Evolutionary conservation across 805 yeast genomes (phyloP).

Genomic region (Candida krabiensis): DNA sequence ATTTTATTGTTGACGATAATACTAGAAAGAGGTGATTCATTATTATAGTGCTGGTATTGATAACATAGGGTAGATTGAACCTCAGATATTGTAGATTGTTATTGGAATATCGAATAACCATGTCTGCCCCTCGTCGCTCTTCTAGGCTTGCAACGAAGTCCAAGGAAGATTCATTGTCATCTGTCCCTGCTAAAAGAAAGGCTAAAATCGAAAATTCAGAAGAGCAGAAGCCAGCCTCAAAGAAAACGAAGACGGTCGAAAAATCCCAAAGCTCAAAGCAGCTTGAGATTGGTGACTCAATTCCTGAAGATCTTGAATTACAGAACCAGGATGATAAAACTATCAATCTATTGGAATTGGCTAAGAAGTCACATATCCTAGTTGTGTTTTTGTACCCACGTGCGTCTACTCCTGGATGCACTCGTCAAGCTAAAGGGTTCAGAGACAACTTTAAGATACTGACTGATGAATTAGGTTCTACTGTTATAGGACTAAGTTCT

Average conservation of each 20-base stretch:
- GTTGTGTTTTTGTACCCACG: constrained; percentile 79
- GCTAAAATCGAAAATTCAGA: constrained; percentile 2
- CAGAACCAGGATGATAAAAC: constrained; percentile 54
- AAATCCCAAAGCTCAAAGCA: constrained; percentile 1
- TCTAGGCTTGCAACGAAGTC: constrained; percentile 13
- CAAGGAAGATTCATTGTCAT: constrained; percentile 1
- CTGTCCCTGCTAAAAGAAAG: constrained; percentile 1
- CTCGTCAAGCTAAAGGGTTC: constrained; percentile 90
- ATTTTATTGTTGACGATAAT: too few relatives aligned
- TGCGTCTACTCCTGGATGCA: constrained; percentile 96
- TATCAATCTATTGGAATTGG: constrained; percentile 26
- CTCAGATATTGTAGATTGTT: too few relatives aligned
- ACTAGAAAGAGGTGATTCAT: too few relatives aligned
- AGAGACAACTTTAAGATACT: constrained; percentile 62
- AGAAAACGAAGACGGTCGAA: constrained; percentile 1
- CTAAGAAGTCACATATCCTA: constrained; percentile 40
- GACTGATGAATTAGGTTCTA: constrained; percentile 42
- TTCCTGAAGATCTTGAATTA: constrained; percentile 47
- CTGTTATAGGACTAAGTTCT: constrained; percentile 79
- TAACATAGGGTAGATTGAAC: too few relatives aligned
- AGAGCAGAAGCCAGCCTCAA: constrained; percentile 1
- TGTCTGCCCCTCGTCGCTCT: constrained; percentile 9
- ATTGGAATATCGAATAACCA: too few relatives aligned
- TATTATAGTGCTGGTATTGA: too few relatives aligned
- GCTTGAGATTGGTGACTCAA: constrained; percentile 17